phyloP scores from a whole-genome alignment of 495 filamentous ascomycete genomes.

The Cercophora sp. region DNA sequence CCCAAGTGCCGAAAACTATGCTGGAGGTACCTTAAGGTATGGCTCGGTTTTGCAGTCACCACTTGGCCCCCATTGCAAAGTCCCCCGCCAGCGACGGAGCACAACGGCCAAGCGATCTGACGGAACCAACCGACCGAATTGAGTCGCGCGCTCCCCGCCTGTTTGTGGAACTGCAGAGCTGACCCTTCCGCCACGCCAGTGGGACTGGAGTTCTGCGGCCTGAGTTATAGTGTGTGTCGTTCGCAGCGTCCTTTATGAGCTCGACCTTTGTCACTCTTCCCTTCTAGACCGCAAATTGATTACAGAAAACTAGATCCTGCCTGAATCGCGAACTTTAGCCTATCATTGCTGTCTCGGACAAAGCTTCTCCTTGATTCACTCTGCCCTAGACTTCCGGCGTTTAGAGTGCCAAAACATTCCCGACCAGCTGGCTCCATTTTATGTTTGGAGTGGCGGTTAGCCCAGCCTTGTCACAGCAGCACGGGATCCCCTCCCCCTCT shows the following conservation, averaged over 20 bases:
- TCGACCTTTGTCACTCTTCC: not conserved
- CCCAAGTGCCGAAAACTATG: too few species aligned
- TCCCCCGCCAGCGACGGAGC: too few species aligned
- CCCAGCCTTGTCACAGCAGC: not conserved
- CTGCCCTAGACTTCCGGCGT: not conserved
- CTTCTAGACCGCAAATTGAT: conserved; percentile 4
- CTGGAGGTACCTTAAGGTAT: too few species aligned
- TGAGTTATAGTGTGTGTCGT: too few species aligned
- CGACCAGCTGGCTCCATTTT: not conserved
- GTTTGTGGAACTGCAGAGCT: too few species aligned
- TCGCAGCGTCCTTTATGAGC: not conserved
- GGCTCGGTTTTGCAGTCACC: too few species aligned
- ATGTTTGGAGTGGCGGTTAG: not conserved
- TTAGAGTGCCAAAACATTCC: not conserved
- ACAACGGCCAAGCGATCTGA: too few species aligned
- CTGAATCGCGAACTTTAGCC: conserved; percentile 12
- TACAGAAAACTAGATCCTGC: not conserved
- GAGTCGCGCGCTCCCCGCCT: not conserved
- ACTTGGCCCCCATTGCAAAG: too few species aligned
- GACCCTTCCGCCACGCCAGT: too few species aligned
- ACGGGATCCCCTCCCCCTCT: not conserved
- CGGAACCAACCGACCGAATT: too few species aligned
- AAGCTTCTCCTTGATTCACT: conserved; percentile 7
- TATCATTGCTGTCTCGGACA: conserved; percentile 4
- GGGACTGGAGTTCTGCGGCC: too few species aligned